Base-by-base conservation (phyloP, 352 stramenopile genomes). In the Phytophthora sansomeana region DNA sequence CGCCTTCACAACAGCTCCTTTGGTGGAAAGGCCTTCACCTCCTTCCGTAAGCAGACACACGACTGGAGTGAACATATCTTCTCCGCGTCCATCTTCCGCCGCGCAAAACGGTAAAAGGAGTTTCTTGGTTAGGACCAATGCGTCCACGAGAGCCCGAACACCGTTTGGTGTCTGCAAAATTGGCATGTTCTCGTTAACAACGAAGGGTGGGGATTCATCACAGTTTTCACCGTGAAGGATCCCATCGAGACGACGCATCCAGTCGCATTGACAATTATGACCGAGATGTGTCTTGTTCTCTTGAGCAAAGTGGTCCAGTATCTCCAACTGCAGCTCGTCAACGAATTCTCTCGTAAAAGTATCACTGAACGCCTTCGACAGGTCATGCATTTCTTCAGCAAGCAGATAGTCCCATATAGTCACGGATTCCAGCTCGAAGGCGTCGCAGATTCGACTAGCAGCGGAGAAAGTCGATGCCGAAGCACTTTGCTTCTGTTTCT, bases 381-480 rank as follows among this genome's bases (percentile, higher is more conserved):
- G 21, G 21, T 3, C 21, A 24, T 24, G 21, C 21, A 24, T 24
- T 24, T 44, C 51, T 1, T 5, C 24, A 28, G 24, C 21, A 11
- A 24, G 13, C 24, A 58, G 39, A 21, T 58, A 38, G 17, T 49
- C 49, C 49, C 49, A 57, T 17, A 57, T n/a, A 3, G 35, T 35
- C 9, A 24, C 24, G 24, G 32, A 46, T 35, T 36, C 50, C 21
- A 58, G 36, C 35, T 58, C 50, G 13, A 57, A 33, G 4, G 47
- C 35, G 21, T 35, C 7, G 24, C 11, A 33, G 3, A 50, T 26
- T 6, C 13, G 35, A 29, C 16, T 6, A 48, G 41, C 41, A 29
- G 8, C 5, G 6, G 17, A 48, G 21, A 29, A 5, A 29, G 7
- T 57, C 35, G 10, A 16, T 6, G 35, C 13, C 35, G n/a, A 16